Evolutionary conservation across 2,329 filamentous ascomycete genomes (phyloP).

Genomic region (Ustilaginoidea virens): DNA sequence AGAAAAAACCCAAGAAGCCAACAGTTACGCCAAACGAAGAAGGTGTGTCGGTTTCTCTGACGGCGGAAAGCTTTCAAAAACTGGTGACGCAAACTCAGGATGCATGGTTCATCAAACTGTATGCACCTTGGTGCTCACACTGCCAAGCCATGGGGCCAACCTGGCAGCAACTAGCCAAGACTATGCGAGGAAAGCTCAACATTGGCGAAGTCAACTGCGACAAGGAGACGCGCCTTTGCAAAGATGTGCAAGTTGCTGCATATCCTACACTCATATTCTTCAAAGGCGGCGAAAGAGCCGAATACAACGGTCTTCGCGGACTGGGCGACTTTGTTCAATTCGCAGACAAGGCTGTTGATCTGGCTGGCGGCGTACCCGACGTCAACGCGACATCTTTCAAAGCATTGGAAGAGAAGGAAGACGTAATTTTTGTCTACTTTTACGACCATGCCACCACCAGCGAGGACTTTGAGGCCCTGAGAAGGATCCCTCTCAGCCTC

Average conservation of each 20-base stretch:
- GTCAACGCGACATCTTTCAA: constrained; percentile 65
- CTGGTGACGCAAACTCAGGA: constrained; percentile 76
- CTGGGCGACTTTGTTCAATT: constrained; percentile 81
- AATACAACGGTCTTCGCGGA: constrained; percentile 84
- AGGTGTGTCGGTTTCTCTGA: constrained; percentile 61
- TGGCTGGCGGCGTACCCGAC: constrained; percentile 62
- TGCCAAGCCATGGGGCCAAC: constrained; percentile 85
- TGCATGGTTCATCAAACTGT: constrained; percentile 98
- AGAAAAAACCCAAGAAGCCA: constrained; percentile 31
- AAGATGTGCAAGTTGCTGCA: constrained; percentile 63
- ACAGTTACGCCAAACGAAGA: constrained; percentile 50
- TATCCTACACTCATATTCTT: constrained; percentile 92
- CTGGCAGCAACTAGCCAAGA: constrained; percentile 79
- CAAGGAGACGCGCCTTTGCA: constrained; percentile 71
- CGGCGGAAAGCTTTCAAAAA: constrained; percentile 71
- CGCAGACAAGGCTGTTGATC: constrained; percentile 70
- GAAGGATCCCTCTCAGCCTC: constrained; percentile 71
- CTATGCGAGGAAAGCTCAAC: constrained; percentile 81
- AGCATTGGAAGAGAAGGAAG: constrained; percentile 77
- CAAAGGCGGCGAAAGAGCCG: constrained; percentile 76
- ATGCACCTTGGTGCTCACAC: constrained; percentile 92
- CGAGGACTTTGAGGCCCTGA: constrained; percentile 82
- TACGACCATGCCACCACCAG: constrained; percentile 89
- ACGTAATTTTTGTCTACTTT: constrained; percentile 94
- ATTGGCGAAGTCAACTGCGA: constrained; percentile 96